Conservation (phyloP, 805 yeast genomes). For the Starmerella riodocensis region DNA sequence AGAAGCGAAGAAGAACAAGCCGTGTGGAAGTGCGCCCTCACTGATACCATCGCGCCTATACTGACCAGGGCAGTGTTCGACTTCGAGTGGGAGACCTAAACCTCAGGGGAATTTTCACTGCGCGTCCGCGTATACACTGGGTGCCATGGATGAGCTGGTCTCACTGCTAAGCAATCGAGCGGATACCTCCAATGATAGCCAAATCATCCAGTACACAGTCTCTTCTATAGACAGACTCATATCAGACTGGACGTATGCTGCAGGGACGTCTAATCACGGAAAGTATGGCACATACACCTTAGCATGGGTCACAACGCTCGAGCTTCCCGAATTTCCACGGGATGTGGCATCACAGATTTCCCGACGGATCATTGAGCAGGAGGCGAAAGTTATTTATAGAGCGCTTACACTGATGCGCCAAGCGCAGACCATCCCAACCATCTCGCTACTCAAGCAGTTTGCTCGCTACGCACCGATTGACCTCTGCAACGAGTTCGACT, state of each 20-base stretch:
- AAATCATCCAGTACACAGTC: constrained; percentile 4
- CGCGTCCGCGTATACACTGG: background rate
- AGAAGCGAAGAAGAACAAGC: no score
- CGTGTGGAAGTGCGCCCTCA: no score
- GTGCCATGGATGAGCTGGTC: constrained; percentile 14
- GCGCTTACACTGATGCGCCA: constrained; percentile 48
- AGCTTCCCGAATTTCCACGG: constrained; percentile 1
- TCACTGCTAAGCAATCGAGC: constrained; percentile 6
- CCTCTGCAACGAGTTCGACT: constrained; percentile 54
- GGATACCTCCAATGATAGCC: constrained; percentile 1
- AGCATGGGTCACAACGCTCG: constrained; percentile 14
- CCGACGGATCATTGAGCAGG: constrained; percentile 40
- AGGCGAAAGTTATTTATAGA: constrained; percentile 54
- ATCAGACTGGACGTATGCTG: constrained; percentile 22
- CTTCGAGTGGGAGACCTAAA: no score
- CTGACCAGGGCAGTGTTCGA: no score
- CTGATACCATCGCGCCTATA: no score
- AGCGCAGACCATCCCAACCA: constrained; percentile 44
- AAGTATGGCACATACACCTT: constrained; percentile 16
- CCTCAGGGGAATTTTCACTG: background rate
- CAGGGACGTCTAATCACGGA: constrained; percentile 19
- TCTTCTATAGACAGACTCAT: constrained; percentile 10
- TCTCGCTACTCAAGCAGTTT: constrained; percentile 44
- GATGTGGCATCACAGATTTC: constrained; percentile 28
- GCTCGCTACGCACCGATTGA: constrained; percentile 36